Evolutionary conservation across 106 monocot species (phyloP).

Genomic region (Phalaenopsis equestris): DNA sequence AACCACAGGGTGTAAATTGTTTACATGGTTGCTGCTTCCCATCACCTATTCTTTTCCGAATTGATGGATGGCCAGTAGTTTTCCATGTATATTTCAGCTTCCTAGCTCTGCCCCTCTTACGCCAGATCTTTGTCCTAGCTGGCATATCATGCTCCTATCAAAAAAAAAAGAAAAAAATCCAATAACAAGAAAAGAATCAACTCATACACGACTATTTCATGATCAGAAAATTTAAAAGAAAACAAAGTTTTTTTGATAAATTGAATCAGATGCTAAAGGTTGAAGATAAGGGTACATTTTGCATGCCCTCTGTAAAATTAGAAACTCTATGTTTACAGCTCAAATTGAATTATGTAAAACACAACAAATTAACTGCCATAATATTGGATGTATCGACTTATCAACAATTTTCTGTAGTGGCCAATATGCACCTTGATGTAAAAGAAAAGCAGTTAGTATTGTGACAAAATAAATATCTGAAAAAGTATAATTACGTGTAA

Average conservation of each 20-base stretch:
- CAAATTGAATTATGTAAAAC: background rate
- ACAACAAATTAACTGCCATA: background rate
- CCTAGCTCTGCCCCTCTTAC: slow-evolving; percentile 55
- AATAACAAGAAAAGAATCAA: background rate
- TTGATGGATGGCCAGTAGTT: slow-evolving; percentile 86
- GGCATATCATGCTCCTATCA: slow-evolving; percentile 66
- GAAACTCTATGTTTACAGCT: background rate
- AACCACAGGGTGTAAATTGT: slow-evolving; percentile 90
- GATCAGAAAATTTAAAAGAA: background rate
- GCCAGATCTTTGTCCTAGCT: slow-evolving; percentile 55
- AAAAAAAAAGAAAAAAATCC: background rate
- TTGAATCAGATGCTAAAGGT: background rate
- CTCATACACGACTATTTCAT: background rate
- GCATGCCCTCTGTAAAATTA: background rate
- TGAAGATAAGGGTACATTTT: background rate
- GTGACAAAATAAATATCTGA: background rate
- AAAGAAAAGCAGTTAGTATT: background rate
- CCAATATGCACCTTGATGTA: background rate
- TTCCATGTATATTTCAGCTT: slow-evolving; percentile 98
- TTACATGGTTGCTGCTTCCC: slow-evolving; percentile 75
- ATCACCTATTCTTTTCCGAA: slow-evolving; percentile 74
- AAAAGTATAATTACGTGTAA: background rate
- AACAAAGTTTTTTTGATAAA: background rate
- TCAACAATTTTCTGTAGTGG: background rate
- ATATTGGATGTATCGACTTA: background rate